Evolutionary conservation across 2,329 filamentous ascomycete species (phyloP).

Genomic region (Penicillium sp.): DNA sequence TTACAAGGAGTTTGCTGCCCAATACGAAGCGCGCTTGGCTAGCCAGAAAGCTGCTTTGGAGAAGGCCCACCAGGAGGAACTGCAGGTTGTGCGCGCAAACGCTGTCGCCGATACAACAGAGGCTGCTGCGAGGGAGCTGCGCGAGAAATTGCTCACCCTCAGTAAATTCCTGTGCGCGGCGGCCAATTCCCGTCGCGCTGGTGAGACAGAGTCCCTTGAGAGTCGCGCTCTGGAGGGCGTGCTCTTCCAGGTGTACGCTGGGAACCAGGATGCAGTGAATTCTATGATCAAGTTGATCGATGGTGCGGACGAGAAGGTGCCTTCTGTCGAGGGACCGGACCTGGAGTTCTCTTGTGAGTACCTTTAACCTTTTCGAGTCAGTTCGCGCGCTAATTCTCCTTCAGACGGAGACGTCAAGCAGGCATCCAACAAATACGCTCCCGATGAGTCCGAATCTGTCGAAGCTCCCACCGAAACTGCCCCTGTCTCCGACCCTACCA

Average conservation of each 20-base stretch:
- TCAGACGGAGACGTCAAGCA: slow-evolving; percentile 51
- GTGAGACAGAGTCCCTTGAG: slow-evolving; percentile 55
- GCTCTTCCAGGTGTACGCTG: slow-evolving; percentile 59
- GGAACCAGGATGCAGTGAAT: slow-evolving; percentile 54
- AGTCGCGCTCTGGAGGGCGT: slow-evolving; percentile 60
- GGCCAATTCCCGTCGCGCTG: slow-evolving; percentile 55
- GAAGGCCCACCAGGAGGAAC: slow-evolving; percentile 52
- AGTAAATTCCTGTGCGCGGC: slow-evolving; percentile 60
- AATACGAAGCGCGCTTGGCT: slow-evolving; percentile 52
- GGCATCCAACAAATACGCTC: slow-evolving; percentile 43
- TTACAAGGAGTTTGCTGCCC: slow-evolving; percentile 56
- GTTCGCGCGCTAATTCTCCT: neutral
- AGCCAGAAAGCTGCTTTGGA: slow-evolving; percentile 54
- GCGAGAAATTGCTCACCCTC: slow-evolving; percentile 53
- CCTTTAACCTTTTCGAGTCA: neutral
- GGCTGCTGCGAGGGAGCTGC: slow-evolving; percentile 46
- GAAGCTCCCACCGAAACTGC: slow-evolving; percentile 38
- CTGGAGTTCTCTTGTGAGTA: slow-evolving; percentile 56
- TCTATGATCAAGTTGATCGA: slow-evolving; percentile 58
- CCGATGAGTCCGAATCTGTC: slow-evolving; percentile 22
- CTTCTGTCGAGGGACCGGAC: slow-evolving; percentile 51
- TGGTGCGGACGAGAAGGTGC: slow-evolving; percentile 54
- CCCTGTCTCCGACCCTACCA: slow-evolving; percentile 52
- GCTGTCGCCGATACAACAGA: slow-evolving; percentile 47
- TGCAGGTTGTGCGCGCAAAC: slow-evolving; percentile 50